Percentiles rank a stretch among this genome's conserved stretches.
Evolutionary conservation across 139 green algal species (phyloP).

Genomic region (Micractinium sp.): DNA sequence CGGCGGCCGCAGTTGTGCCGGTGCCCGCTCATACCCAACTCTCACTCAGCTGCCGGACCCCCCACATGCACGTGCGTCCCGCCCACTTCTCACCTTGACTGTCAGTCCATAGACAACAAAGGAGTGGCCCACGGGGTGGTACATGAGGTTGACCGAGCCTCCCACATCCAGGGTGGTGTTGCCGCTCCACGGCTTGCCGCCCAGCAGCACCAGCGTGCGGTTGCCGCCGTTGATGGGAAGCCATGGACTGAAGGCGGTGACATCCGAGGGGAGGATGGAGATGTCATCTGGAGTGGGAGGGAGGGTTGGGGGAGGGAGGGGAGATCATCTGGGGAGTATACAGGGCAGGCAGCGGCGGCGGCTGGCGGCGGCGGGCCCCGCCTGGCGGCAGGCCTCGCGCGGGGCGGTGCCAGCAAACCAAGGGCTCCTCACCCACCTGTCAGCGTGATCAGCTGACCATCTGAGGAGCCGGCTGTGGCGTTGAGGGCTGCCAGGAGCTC

Average conservation of each 20-base stretch:
- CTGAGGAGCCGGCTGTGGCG: neutral
- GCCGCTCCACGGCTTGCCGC: neutral
- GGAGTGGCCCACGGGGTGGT: neutral
- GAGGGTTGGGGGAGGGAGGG: neutral
- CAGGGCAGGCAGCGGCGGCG: neutral
- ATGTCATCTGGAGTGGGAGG: neutral
- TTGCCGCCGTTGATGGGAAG: slow-evolving; percentile 12
- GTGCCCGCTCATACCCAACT: neutral
- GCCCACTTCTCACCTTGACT: neutral
- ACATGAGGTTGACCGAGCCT: neutral
- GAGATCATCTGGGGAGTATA: too few species aligned
- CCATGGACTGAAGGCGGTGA: neutral
- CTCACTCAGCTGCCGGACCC: neutral
- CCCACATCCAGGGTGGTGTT: neutral
- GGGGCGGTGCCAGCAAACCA: neutral
- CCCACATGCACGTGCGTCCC: neutral
- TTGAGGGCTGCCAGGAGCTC: slow-evolving; percentile 8
- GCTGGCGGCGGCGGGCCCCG: neutral
- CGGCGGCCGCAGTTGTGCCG: neutral
- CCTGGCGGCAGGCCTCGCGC: neutral
- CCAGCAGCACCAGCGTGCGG: neutral
- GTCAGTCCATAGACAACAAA: neutral
- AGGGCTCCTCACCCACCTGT: neutral
- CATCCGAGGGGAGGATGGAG: neutral
- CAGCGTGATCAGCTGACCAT: neutral